These are phyloP conservation scores for Capsicum rhomboideum DNA, from an alignment of 257 asterid genomes.

Conservation along the genomic window DNA sequence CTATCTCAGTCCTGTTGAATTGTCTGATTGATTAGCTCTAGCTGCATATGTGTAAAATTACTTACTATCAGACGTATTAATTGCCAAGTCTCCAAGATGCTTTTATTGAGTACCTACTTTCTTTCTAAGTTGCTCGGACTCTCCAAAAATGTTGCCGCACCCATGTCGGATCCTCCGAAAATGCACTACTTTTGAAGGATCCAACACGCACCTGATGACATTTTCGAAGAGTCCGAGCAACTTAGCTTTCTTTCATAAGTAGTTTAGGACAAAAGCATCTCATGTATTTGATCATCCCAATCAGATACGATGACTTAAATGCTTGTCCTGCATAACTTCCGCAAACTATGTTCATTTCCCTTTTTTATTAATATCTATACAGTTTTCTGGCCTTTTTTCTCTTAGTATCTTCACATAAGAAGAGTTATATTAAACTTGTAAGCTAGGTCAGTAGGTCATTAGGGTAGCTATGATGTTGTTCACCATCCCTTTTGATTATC, in stretches of 20 bases:
- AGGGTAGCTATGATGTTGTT: not conserved
- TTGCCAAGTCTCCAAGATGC: not conserved
- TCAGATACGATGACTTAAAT: not conserved
- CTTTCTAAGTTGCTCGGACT: no score
- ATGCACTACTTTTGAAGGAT: no score
- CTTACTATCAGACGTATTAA: not conserved
- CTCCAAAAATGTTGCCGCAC: no score
- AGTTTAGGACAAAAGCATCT: not conserved
- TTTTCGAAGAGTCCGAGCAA: no score
- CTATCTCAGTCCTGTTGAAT: not conserved
- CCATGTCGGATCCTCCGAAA: no score
- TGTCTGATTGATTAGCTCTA: slow-evolving; percentile 1
- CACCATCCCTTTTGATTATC: not conserved
- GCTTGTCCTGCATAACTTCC: not conserved
- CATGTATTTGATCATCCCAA: not conserved
- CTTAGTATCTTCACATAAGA: not conserved
- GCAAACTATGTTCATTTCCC: not conserved
- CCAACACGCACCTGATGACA: no score
- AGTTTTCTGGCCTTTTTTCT: not conserved
- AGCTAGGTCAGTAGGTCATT: not conserved
- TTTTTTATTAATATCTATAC: not conserved
- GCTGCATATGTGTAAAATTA: not conserved
- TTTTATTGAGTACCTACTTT: not conserved
- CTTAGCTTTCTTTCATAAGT: not conserved
- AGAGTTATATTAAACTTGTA: not conserved